Evolutionary conservation across 2,329 filamentous ascomycete genomes (phyloP).

Genomic region (Fusarium verticillioides): DNA sequence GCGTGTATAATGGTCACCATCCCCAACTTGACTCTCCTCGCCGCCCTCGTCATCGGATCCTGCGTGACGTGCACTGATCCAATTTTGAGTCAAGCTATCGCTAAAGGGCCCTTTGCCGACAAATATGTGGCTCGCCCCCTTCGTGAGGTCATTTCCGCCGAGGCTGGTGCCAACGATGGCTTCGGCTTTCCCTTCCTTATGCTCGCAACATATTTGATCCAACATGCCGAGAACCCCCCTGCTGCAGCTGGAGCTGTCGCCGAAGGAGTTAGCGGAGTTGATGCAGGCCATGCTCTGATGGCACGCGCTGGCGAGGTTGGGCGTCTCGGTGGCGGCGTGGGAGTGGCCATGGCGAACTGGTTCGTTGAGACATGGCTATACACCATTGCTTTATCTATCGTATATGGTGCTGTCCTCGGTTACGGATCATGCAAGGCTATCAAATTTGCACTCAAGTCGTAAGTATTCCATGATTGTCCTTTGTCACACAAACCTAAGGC

Average conservation of each 20-base stretch:
- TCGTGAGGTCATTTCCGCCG: constrained; percentile 71
- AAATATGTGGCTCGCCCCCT: constrained; percentile 68
- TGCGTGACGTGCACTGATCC: constrained; percentile 68
- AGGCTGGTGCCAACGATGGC: constrained; percentile 71
- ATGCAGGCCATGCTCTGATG: not conserved
- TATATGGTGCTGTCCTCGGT: constrained; percentile 64
- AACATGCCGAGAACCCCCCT: constrained; percentile 43
- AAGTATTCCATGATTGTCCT: not conserved
- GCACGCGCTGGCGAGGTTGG: constrained; percentile 50
- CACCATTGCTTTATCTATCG: constrained; percentile 62
- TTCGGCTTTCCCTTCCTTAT: constrained; percentile 72
- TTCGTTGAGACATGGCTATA: constrained; percentile 70
- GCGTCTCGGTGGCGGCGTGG: constrained; percentile 61
- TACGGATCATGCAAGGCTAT: constrained; percentile 51
- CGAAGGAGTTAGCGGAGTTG: not conserved
- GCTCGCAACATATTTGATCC: constrained; percentile 26
- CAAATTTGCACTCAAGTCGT: constrained; percentile 41
- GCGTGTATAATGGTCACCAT: constrained; percentile 65
- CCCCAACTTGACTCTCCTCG: constrained; percentile 64
- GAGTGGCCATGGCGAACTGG: constrained; percentile 66
- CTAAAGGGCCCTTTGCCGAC: constrained; percentile 58
- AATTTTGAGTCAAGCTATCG: constrained; percentile 40
- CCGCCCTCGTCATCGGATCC: constrained; percentile 67
- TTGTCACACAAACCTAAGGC: constrained; percentile 50
- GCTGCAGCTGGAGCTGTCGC: not conserved